Evolutionary conservation across 306 rosid genomes (phyloP).

Genomic region (Cicer pinnatifidum): DNA sequence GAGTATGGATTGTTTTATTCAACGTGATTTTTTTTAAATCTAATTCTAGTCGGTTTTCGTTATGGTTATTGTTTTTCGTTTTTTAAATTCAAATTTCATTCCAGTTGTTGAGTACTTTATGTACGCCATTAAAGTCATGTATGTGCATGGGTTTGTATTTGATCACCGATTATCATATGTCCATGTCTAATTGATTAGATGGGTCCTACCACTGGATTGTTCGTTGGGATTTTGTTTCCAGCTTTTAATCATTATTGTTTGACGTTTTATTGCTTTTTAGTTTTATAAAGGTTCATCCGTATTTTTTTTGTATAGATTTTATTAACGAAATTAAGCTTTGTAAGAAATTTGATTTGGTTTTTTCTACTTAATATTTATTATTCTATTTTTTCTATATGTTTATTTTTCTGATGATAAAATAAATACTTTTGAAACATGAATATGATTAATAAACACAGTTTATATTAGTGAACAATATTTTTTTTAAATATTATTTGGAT

Average conservation of each 20-base stretch:
- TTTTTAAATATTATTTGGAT: too few relatives aligned
- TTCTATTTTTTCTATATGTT: not conserved
- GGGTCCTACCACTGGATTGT: constrained; percentile 19
- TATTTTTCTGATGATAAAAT: not conserved
- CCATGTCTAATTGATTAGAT: not conserved
- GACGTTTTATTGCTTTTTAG: too few relatives aligned
- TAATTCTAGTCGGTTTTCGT: not conserved
- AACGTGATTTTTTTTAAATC: not conserved
- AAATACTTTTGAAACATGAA: not conserved
- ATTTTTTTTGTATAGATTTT: too few relatives aligned
- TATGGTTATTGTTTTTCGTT: too few relatives aligned
- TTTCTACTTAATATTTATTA: not conserved
- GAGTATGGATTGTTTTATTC: not conserved
- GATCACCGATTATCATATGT: not conserved
- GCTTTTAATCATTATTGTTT: too few relatives aligned
- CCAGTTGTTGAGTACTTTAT: not conserved
- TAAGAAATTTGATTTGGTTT: not conserved
- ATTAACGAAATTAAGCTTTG: too few relatives aligned
- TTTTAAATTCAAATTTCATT: not conserved
- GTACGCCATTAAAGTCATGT: not conserved
- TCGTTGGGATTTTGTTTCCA: not conserved
- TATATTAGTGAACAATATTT: too few relatives aligned
- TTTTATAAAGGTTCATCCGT: too few relatives aligned
- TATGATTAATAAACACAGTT: too few relatives aligned
- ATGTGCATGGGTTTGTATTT: not conserved